These are phyloP conservation scores for Termitomyces eurrhizus DNA, from an alignment of 768 basidiomycete genomes.

Conservation along the genomic window DNA sequence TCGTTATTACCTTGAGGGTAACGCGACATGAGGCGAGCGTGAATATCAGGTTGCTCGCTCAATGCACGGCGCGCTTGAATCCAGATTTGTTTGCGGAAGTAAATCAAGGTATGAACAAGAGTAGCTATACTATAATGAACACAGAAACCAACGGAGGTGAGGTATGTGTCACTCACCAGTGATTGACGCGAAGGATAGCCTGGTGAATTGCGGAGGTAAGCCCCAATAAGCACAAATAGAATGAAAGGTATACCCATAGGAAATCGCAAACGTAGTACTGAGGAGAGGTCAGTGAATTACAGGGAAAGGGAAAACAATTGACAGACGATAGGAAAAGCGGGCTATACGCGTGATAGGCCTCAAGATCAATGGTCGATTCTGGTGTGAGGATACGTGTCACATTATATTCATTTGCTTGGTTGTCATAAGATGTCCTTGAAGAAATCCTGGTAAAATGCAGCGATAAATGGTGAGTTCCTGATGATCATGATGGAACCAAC, in stretches of 20 bases:
- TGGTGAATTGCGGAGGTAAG: background rate
- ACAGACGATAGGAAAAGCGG: constrained; percentile 52
- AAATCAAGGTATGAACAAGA: constrained; percentile 64
- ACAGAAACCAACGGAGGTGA: background rate
- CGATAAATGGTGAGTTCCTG: background rate
- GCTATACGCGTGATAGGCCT: constrained; percentile 52
- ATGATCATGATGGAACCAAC: constrained; percentile 15
- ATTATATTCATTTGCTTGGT: constrained; percentile 53
- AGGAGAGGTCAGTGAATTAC: background rate
- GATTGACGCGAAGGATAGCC: constrained; percentile 75
- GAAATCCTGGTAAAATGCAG: constrained; percentile 40
- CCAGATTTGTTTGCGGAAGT: constrained; percentile 79
- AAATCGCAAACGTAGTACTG: constrained; percentile 66
- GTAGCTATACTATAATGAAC: constrained; percentile 34
- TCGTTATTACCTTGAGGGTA: constrained; percentile 48
- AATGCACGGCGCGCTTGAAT: constrained; percentile 64
- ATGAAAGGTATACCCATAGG: constrained; percentile 49
- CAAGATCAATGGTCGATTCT: constrained; percentile 50
- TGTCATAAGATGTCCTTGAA: constrained; percentile 59
- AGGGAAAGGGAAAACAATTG: background rate
- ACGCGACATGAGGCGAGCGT: constrained; percentile 76
- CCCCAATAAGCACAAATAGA: background rate
- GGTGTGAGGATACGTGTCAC: constrained; percentile 50
- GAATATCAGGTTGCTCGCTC: constrained; percentile 79
- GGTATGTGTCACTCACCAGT: constrained; percentile 28